phyloP scores from a whole-genome alignment of 345 rosid genomes.

The Pugionium dolabratum region DNA sequence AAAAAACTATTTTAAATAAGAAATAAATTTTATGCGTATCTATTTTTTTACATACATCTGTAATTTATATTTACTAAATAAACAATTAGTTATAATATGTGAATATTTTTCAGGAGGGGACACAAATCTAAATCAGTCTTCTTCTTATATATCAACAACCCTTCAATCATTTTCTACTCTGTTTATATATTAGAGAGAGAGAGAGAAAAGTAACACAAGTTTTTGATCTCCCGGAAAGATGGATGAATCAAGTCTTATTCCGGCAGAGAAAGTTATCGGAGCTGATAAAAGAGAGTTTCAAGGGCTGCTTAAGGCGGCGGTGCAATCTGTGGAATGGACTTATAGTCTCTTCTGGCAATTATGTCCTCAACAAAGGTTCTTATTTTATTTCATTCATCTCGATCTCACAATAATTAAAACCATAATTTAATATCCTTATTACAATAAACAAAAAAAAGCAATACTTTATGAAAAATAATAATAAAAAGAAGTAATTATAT shows the following conservation, averaged over 20 bases:
- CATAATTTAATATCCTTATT: too few species aligned
- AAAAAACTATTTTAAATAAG: too few species aligned
- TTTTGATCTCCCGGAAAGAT: constrained; percentile 15
- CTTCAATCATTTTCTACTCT: constrained; percentile 41
- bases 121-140: neutral
- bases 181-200: neutral
- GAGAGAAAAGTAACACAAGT: neutral
- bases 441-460: too few species aligned
- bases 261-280: constrained; percentile 27
- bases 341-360: constrained; percentile 92
- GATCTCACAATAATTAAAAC: too few species aligned
- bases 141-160: constrained; percentile 34
- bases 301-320: constrained; percentile 70
- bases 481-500: too few species aligned
- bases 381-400: too few species aligned
- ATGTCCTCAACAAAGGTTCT: constrained; percentile 92
- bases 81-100: too few species aligned
- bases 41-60: too few species aligned
- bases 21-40: too few species aligned
- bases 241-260: constrained; percentile 27
- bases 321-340: constrained; percentile 94
- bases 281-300: constrained; percentile 55
- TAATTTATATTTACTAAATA: too few species aligned
- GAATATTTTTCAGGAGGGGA: too few species aligned
- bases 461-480: too few species aligned